Conservation (phyloP, 495 filamentous ascomycete genomes). For the Venustampulla echinocandica region DNA sequence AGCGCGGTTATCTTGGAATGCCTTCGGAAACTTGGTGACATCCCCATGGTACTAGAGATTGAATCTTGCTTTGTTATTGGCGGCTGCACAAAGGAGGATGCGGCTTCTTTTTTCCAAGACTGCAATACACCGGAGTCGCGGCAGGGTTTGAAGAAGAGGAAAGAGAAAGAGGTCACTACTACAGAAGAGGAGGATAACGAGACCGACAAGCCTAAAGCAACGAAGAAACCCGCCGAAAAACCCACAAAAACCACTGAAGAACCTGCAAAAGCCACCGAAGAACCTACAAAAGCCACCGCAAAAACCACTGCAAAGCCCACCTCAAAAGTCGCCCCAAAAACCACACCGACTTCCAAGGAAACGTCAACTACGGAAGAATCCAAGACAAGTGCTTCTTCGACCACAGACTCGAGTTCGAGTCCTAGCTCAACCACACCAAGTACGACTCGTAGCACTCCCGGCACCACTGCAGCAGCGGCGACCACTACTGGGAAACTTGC, state of each 20-base stretch:
- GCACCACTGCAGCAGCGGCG: slow-evolving; percentile 1
- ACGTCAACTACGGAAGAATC: neutral
- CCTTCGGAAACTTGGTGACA: slow-evolving; percentile 1
- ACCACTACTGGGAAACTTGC: slow-evolving; percentile 4
- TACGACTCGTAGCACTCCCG: neutral
- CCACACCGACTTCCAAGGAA: neutral
- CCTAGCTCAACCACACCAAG: slow-evolving; percentile 1
- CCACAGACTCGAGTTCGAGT: slow-evolving; percentile 1
- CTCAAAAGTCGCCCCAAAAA: neutral
- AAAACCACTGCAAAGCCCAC: neutral
- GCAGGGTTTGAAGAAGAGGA: slow-evolving; percentile 10
- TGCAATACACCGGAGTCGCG: slow-evolving; percentile 1
- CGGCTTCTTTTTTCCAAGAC: slow-evolving; percentile 7
- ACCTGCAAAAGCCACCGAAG: too few relatives aligned
- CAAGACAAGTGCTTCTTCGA: neutral
- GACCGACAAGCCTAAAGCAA: too few relatives aligned
- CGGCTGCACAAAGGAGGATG: slow-evolving; percentile 11
- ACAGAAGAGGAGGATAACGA: too few relatives aligned
- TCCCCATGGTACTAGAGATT: slow-evolving; percentile 3
- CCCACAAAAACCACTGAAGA: too few relatives aligned
- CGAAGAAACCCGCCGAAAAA: too few relatives aligned
- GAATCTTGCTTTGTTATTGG: slow-evolving; percentile 11
- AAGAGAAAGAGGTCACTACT: neutral
- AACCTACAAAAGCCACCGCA: too few relatives aligned
- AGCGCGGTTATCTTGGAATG: slow-evolving; percentile 10